Conservation (phyloP, 257 asterid species). For the Nicotiana paniculata region DNA sequence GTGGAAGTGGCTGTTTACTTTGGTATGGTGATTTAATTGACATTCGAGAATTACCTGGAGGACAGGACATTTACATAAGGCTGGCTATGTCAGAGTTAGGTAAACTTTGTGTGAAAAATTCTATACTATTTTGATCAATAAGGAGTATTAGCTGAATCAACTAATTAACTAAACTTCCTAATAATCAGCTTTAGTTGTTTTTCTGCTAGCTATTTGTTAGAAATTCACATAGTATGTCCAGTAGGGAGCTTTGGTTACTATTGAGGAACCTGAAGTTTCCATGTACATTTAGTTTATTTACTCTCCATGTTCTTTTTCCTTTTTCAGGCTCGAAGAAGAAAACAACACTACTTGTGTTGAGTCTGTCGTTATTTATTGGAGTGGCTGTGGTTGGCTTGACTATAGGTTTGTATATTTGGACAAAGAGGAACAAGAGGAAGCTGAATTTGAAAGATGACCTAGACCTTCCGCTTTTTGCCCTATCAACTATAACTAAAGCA, state of each 20-base stretch:
- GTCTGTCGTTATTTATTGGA: not conserved
- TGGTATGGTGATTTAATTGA: conserved; percentile 24
- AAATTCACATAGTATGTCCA: not conserved
- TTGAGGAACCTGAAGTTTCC: not conserved
- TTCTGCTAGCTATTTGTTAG: not conserved
- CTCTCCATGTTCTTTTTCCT: not conserved
- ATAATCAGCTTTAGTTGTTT: not conserved
- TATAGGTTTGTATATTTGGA: not conserved
- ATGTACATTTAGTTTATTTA: not conserved
- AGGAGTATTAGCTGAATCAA: not conserved
- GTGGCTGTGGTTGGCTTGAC: not conserved
- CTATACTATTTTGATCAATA: not conserved
- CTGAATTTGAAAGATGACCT: not conserved
- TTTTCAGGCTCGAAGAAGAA: not conserved
- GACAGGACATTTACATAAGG: conserved; percentile 1
- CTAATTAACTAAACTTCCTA: not conserved
- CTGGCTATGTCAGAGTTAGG: conserved; percentile 6
- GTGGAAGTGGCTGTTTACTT: conserved; percentile 25
- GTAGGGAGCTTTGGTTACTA: not conserved
- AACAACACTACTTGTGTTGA: not conserved
- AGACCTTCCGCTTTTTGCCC: conserved; percentile 19
- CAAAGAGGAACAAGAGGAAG: not conserved
- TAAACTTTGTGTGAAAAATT: not conserved
- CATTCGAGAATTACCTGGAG: conserved; percentile 3
- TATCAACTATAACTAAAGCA: conserved; percentile 17